Evolutionary conservation across 768 basidiomycete genomes (phyloP), one percentile per base, ranked within the genome.

Genomic region (Lentinus tigrinus): DNA sequence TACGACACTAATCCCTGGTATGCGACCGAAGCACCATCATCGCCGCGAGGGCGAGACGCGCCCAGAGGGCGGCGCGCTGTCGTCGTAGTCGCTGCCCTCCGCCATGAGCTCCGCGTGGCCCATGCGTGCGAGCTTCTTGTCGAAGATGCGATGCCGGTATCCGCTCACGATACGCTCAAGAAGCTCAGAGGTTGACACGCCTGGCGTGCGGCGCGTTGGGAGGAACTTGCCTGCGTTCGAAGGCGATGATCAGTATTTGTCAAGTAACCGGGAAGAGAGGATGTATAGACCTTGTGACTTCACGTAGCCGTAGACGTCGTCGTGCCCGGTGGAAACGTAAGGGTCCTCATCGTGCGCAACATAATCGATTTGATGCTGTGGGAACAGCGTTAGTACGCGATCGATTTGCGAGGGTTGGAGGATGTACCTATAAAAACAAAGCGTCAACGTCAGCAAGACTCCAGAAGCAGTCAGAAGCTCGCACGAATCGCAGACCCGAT

Each of bases 261-360:
- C 17, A 19, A 7, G 10, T n/a, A n/a, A n/a, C n/a, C n/a, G n/a
- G 47, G 26, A n/a, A 5, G 42, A 46, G 37, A 34, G 4, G n/a
- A 37, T 3, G 31, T 28, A 65, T 84, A 42, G 56, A 91, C 95
- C 96, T 70, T 84, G 83, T 51, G 77, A 77, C 75, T 99, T 98
- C 48, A 82, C 85, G 64, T 84, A 88, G 3, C 76, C 76, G 69
- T 98, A 99, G 0, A 95, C 91, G 71, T 99, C 97, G 28, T 89
- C 85, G 48, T 85, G 80, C 2, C 89, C 92, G n/a, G 79, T 84
- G 27, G 85, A 78, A 2, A 81, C 81, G 66, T 98, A 98, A 0
- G 94, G 92, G 52, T 82, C 85, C 67, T 98, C 95, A 67, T 99
- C 97, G 66, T 99, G 97, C 3, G 95, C 95, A 46, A 98, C 89